Evolutionary conservation across 73 alveolate genomes (phyloP).

Genomic region (Durusdinium trenchii): DNA sequence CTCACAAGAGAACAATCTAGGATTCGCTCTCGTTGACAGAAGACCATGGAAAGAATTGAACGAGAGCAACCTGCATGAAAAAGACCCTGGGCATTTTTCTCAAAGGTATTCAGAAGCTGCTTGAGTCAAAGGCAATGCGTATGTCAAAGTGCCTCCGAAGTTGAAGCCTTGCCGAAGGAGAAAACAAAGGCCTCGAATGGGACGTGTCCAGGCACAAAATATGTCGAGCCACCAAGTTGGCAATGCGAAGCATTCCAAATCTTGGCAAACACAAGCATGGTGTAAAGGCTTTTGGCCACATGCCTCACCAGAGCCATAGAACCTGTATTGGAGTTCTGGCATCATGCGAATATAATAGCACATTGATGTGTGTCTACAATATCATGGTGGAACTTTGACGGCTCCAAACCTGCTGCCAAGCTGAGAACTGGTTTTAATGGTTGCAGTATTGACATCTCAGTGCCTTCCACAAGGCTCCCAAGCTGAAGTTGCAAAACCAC

Average conservation of each 20-base stretch:
- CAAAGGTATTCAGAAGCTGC: neutral
- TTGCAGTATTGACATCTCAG: neutral
- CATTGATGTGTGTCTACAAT: too few species aligned
- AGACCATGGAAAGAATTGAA: conserved; percentile 85
- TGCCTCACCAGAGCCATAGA: conserved; percentile 90
- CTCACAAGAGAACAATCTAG: neutral
- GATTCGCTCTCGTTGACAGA: conserved; percentile 53
- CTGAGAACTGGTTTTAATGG: neutral
- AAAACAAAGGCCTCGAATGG: conserved; percentile 89
- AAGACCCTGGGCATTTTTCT: neutral
- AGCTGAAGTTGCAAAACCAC: conserved; percentile 77
- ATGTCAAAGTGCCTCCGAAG: neutral
- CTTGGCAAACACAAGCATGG: neutral
- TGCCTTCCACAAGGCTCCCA: conserved; percentile 85
- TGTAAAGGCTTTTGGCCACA: neutral
- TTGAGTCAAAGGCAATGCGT: neutral
- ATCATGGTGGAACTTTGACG: too few species aligned
- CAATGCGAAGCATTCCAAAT: neutral
- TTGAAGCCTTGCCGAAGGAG: conserved; percentile 40
- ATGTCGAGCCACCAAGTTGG: neutral
- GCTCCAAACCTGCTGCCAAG: neutral
- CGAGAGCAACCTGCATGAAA: neutral
- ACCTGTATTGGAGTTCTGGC: conserved; percentile 59
- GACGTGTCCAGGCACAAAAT: neutral
- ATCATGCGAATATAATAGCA: too few species aligned